Base-by-base conservation (phyloP, 1,139 yeast genomes). In the Suhomyces bokatorum region DNA sequence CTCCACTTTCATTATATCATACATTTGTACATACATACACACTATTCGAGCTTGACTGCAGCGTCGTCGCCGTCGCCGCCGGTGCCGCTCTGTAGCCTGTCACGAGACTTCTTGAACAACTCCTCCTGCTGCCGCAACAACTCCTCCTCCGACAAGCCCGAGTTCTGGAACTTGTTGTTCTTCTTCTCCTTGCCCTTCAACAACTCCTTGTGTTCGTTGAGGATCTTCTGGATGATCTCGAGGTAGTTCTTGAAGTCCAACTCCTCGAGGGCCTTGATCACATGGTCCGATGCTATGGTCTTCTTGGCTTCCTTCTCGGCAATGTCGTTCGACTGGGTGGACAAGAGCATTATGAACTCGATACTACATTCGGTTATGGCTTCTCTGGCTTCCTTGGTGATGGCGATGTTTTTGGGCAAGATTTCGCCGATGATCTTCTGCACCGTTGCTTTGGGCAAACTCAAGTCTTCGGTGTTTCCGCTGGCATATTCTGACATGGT, bases 251-350 rank as follows among this genome's bases (percentile, higher is more conserved):
- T 79, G 65, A 90, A 93, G 36, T 96, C 99, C 50, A 93, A 74
- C 57, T 88, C 96, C 52, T 83, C 85, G 41, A 93, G 73, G 0
- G 99, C 98, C 60, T 85, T 87, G 49, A 93, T 80, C 38, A 93
- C 98, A 64, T 93, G 99, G 62, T 93, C 99, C 1, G 96, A 86
- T 1, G 97, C 96, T 43, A 93, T 93, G 8, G 99, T 93, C 67
- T 93, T 95, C 66, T 93, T 93, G 42, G 96, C 85, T 61, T 93
- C 99, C 58, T 87, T 87, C 59, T 93, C 99, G 1, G 99, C 98
- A 54, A 93, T 89, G 53, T 95, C 99, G 60, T 95, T 91, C 49
- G 95, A 87, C 66, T 90, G 96, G 3, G 96, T 87, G 11, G 97
- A 87, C 41, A 93, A 72, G 52, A 93, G 89, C 95, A 93, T 93